phyloP scores from a whole-genome alignment of 2,329 filamentous ascomycete genomes.

The Thermothelomyces thermophilus region DNA sequence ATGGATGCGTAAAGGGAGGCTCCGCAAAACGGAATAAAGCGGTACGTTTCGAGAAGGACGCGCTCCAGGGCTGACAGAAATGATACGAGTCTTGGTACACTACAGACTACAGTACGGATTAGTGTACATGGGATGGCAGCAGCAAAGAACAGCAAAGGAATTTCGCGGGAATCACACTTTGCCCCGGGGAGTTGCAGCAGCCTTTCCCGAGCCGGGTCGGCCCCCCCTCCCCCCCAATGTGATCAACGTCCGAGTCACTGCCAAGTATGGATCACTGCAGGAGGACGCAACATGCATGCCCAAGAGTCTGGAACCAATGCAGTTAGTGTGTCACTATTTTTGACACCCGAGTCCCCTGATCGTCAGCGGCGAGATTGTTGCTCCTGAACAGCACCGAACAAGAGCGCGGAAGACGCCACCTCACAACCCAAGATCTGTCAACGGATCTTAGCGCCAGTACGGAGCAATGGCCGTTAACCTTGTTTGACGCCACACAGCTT shows the following conservation, averaged over 20 bases:
- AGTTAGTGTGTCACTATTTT: conserved; percentile 8
- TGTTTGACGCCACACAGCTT: conserved; percentile 19
- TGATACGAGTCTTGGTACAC: too few species aligned
- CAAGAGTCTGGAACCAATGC: background rate
- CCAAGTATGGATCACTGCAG: too few species aligned
- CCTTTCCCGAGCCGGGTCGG: background rate
- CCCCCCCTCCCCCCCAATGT: background rate
- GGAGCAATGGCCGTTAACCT: conserved; percentile 16
- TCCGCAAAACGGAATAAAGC: too few species aligned
- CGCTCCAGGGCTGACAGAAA: too few species aligned
- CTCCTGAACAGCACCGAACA: background rate
- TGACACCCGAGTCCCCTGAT: conserved; percentile 9
- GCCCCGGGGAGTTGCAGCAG: background rate
- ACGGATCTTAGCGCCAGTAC: conserved; percentile 13
- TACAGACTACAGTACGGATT: too few species aligned
- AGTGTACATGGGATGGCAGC: too few species aligned
- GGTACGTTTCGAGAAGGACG: too few species aligned
- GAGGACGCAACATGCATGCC: too few species aligned
- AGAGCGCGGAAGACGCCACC: background rate
- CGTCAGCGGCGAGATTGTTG: conserved; percentile 13
- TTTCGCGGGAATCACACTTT: background rate
- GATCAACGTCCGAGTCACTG: background rate
- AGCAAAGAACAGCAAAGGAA: too few species aligned
- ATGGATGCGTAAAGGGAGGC: too few species aligned
- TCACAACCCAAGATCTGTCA: conserved; percentile 13